Evolutionary conservation across 208 protist species (phyloP), one percentile per base, ranked within the genome.

Genomic region (Trypanosoma vivax): DNA sequence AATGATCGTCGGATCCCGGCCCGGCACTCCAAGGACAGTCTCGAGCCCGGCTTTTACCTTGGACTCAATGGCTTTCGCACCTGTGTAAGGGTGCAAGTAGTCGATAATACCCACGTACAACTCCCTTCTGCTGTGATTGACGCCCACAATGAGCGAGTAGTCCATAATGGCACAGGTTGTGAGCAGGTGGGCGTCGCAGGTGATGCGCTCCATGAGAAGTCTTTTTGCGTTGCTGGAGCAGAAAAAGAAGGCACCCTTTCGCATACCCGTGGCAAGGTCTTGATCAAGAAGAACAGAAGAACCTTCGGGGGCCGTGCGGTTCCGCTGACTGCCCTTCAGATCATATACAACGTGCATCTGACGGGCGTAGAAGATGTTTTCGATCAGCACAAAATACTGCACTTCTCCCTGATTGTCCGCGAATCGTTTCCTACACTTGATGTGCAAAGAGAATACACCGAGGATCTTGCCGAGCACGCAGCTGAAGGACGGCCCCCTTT

Each of bases 291-390:
- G 66, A 28, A 92, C 85, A 4, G 50, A 43, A 24, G 77, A 68
- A 1, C 69, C 70, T n/a, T 69, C 60, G 24, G 67, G 59, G 10
- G 78, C 75, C 0, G 64, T 74, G 33, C 85, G 80, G 60, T 90
- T 92, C 48, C 80, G 72, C 50, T 90, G 85, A 34, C 85, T 92
- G 2, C 86, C 86, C 50, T 93, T 93, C 14, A 93, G 62, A 30
- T 93, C 86, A 54, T 82, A 93, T 2, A 53, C 47, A 10, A 70
- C 19, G 16, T 60, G 43, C 1, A 57, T 45, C 5, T 40, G 49
- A 34, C 59, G 48, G 13, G 50, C 41, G 25, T 43, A 65, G 30
- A 65, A 65, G 9, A 88, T 46, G 48, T 89, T 85, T 51, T 88
- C 78, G 49, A 78, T 78, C 14, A 89, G 56, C 52, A 80, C 68